Conservation (phyloP, 2,329 filamentous ascomycete genomes). For the Penicillium hordei region DNA sequence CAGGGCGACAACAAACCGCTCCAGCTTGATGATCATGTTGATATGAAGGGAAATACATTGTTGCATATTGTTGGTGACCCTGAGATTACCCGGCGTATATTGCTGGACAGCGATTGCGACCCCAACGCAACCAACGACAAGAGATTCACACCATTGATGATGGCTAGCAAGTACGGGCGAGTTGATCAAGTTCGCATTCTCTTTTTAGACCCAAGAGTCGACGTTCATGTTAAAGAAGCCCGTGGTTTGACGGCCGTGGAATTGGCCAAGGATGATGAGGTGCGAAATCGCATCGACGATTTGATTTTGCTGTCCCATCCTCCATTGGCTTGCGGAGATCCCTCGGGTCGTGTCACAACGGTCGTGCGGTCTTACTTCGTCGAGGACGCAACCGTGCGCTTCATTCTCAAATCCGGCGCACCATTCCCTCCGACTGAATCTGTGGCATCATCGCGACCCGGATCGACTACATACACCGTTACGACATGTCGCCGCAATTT, state of each 20-base stretch:
- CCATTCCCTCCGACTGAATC: conserved; percentile 52
- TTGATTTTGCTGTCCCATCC: conserved; percentile 77
- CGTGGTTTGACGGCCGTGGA: conserved; percentile 92
- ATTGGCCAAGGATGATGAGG: conserved; percentile 95
- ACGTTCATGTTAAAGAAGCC: conserved; percentile 77
- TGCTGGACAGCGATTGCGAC: conserved; percentile 87
- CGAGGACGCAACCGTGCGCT: conserved; percentile 87
- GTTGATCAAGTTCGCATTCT: conserved; percentile 88
- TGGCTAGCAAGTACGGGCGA: conserved; percentile 95
- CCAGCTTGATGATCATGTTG: conserved; percentile 89
- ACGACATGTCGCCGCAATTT: conserved; percentile 89
- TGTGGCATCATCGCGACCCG: conserved; percentile 39
- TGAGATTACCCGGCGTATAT: conserved; percentile 69
- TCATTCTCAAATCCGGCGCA: conserved; percentile 91
- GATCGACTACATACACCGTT: conserved; percentile 76
- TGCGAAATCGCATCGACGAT: conserved; percentile 94
- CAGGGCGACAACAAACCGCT: conserved; percentile 79
- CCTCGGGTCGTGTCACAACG: conserved; percentile 80
- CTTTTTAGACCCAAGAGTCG: conserved; percentile 84
- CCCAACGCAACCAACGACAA: conserved; percentile 95
- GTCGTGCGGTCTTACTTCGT: conserved; percentile 96
- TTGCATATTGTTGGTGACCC: conserved; percentile 94
- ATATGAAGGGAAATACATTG: conserved; percentile 88
- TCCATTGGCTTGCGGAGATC: conserved; percentile 51
- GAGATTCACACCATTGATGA: conserved; percentile 92